A percentile compares a stretch with the other conserved stretches of the same genome.
Evolutionary conservation across 768 basidiomycete species (phyloP).

Genomic region (Termitomyces eurrhizus): DNA sequence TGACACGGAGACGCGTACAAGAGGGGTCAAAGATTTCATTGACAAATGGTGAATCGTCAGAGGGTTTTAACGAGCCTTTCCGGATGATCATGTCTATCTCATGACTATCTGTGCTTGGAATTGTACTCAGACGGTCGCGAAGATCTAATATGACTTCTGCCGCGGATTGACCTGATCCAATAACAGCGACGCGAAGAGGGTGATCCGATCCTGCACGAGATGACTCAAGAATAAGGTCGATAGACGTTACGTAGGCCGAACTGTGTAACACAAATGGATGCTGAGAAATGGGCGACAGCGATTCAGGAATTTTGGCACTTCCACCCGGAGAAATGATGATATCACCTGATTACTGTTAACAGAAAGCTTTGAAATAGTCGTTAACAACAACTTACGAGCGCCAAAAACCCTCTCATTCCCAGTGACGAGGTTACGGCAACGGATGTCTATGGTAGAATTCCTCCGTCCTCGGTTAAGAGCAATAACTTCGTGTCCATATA

Average conservation of each 20-base stretch:
- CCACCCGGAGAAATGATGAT: constrained; percentile 51
- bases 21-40: constrained; percentile 54
- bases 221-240: constrained; percentile 30
- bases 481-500: constrained; percentile 45
- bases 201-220: constrained; percentile 15
- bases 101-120: constrained; percentile 28
- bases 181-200: constrained; percentile 39
- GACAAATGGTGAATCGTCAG: constrained; percentile 49
- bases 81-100: constrained; percentile 48
- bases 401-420: constrained; percentile 29
- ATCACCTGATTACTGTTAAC: constrained; percentile 29
- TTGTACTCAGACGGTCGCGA: constrained; percentile 31
- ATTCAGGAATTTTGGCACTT: constrained; percentile 36
- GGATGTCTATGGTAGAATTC: constrained; percentile 32
- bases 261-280: constrained; percentile 41
- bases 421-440: constrained; percentile 30
- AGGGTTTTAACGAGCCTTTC: constrained; percentile 45
- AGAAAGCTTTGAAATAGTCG: background rate
- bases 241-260: constrained; percentile 36
- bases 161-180: constrained; percentile 46
- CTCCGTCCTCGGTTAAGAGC: constrained; percentile 26
- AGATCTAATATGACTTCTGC: constrained; percentile 45
- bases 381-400: constrained; percentile 35
- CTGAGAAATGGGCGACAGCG: constrained; percentile 25
- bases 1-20: constrained; percentile 23